Evolutionary conservation across 495 filamentous ascomycete genomes (phyloP).

Genomic region (Hyphodiscus hymeniophilus): DNA sequence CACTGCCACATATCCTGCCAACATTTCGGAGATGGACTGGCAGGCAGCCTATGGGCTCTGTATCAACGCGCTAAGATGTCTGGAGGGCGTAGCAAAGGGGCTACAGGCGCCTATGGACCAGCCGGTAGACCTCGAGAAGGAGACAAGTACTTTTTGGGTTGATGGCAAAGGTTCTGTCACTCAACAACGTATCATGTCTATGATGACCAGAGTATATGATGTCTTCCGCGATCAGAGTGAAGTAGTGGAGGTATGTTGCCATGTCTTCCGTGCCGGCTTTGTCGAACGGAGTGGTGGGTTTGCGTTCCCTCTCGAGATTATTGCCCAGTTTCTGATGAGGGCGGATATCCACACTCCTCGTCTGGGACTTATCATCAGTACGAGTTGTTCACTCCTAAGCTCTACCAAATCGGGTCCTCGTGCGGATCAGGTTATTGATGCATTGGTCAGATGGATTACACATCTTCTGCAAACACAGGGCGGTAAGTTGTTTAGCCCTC

Average conservation of each 20-base stretch:
- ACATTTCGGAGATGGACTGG: background rate
- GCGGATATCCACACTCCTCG: slow-evolving; percentile 57
- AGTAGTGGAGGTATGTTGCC: slow-evolving; percentile 68
- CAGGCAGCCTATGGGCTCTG: slow-evolving; percentile 34
- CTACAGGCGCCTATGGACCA: slow-evolving; percentile 64
- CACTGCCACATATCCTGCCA: background rate
- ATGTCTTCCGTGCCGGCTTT: slow-evolving; percentile 69
- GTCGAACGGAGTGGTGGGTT: slow-evolving; percentile 74
- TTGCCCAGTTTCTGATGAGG: slow-evolving; percentile 61
- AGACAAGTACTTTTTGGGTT: slow-evolving; percentile 51
- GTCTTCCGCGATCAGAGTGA: slow-evolving; percentile 54
- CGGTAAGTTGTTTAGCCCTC: slow-evolving; percentile 31
- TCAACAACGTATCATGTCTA: slow-evolving; percentile 43
- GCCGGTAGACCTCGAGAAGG: slow-evolving; percentile 55
- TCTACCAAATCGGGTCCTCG: slow-evolving; percentile 36
- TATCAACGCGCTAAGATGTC: slow-evolving; percentile 60
- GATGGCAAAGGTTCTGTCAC: slow-evolving; percentile 41
- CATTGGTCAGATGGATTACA: slow-evolving; percentile 57
- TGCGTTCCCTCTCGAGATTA: slow-evolving; percentile 62
- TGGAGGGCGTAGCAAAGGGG: slow-evolving; percentile 72
- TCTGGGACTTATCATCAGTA: slow-evolving; percentile 65
- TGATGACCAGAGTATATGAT: slow-evolving; percentile 24
- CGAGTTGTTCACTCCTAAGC: slow-evolving; percentile 67
- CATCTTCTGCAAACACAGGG: slow-evolving; percentile 54
- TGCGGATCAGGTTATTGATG: slow-evolving; percentile 35